Percentiles rank a stretch among this genome's conserved stretches.
These are phyloP conservation scores for Boletus pseudopeckii DNA, from an alignment of 768 basidiomycete species.

Conservation along the genomic window DNA sequence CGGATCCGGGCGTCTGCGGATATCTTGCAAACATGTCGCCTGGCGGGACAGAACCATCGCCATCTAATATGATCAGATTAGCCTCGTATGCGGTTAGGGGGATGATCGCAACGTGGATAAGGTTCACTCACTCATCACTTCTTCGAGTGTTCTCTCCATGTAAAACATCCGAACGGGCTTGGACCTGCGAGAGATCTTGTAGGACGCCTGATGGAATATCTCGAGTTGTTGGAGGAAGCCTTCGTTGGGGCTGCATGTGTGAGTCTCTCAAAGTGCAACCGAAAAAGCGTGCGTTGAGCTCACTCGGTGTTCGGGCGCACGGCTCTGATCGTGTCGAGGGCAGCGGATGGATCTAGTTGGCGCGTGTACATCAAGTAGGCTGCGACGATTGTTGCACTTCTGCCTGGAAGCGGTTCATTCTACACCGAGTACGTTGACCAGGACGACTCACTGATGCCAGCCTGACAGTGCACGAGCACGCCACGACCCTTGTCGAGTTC, in stretches of 20 bases:
- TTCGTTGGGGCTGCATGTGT: constrained; percentile 67
- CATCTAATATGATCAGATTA: constrained; percentile 46
- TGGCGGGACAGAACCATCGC: constrained; percentile 62
- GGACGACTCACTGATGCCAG: constrained; percentile 71
- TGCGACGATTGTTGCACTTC: constrained; percentile 81
- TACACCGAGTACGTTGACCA: neutral
- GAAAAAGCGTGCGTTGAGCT: constrained; percentile 25
- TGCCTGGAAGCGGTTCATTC: constrained; percentile 43
- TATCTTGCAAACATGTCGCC: constrained; percentile 76
- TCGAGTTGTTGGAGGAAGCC: constrained; percentile 80
- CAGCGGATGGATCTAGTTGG: constrained; percentile 52
- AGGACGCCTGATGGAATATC: constrained; percentile 71
- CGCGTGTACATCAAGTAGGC: constrained; percentile 84
- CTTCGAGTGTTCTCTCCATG: constrained; percentile 67
- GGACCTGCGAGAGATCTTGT: constrained; percentile 61
- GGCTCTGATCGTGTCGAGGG: constrained; percentile 64
- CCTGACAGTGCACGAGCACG: constrained; percentile 88
- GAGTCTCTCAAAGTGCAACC: neutral
- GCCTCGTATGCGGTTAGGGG: neutral
- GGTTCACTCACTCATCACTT: constrained; percentile 68
- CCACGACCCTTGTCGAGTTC: constrained; percentile 73
- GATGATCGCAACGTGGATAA: neutral
- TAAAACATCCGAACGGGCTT: constrained; percentile 80
- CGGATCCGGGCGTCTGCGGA: constrained; percentile 56
- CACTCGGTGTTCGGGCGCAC: constrained; percentile 72